These are phyloP conservation scores for Choanephora cucurbitarum DNA, from an alignment of 371 early-diverging fungal genomes.

Conservation along the genomic window DNA sequence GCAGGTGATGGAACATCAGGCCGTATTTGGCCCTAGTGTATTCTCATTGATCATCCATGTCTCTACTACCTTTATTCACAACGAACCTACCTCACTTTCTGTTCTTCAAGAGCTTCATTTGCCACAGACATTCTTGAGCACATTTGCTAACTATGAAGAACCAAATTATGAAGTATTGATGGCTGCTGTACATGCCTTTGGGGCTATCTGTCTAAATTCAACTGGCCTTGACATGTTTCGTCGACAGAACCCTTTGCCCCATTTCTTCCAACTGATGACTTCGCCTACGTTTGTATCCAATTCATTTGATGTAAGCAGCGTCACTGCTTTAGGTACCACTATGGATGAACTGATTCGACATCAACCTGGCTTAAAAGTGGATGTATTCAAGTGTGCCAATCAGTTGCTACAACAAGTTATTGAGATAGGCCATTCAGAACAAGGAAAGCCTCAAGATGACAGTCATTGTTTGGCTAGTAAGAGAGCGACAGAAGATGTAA, in stretches of 20 bases:
- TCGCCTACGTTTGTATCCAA: conserved; percentile 71
- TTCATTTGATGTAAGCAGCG: conserved; percentile 81
- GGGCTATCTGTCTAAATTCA: conserved; percentile 93
- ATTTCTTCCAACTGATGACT: conserved; percentile 75
- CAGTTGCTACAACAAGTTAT: conserved; percentile 58
- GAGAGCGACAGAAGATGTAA: conserved; percentile 7
- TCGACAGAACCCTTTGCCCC: conserved; percentile 68
- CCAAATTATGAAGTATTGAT: conserved; percentile 70
- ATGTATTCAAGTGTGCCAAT: conserved; percentile 68
- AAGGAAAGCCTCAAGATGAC: conserved; percentile 45
- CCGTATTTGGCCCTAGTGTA: conserved; percentile 71
- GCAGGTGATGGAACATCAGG: conserved; percentile 68
- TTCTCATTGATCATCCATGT: conserved; percentile 84
- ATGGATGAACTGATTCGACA: conserved; percentile 96
- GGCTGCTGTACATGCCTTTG: conserved; percentile 87
- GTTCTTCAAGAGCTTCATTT: conserved; percentile 88
- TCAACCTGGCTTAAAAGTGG: conserved; percentile 79
- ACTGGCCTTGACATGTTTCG: conserved; percentile 82
- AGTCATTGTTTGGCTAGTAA: conserved; percentile 29
- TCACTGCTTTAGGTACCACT: conserved; percentile 75
- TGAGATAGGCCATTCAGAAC: conserved; percentile 45
- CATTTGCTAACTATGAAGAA: conserved; percentile 63
- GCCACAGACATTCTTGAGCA: conserved; percentile 80
- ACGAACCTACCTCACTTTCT: conserved; percentile 90
- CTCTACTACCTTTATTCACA: conserved; percentile 93